Evolutionary conservation across 2,329 filamentous ascomycete genomes (phyloP).

Genomic region (Penicillium sp.): DNA sequence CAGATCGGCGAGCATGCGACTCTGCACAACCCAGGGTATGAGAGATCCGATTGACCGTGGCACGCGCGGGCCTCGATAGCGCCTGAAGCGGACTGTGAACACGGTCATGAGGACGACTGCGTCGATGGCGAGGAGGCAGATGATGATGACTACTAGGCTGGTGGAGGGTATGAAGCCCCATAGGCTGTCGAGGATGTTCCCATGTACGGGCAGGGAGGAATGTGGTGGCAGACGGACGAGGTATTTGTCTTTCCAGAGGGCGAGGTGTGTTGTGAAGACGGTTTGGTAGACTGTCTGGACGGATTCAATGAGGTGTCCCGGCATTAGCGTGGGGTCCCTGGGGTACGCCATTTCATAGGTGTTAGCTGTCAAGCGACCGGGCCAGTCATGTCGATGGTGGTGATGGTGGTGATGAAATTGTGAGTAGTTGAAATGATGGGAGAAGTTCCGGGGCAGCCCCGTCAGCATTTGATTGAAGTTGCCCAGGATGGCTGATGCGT

Average conservation of each 20-base stretch:
- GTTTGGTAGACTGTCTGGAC: conserved; percentile 18
- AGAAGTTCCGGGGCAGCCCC: not conserved
- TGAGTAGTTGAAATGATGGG: not conserved
- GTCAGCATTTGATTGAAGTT: conserved; percentile 13
- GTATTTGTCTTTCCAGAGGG: conserved; percentile 19
- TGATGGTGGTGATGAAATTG: not conserved
- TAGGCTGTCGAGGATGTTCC: conserved; percentile 8
- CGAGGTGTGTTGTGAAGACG: conserved; percentile 19
- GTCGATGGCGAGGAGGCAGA: conserved; percentile 22
- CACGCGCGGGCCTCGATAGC: conserved; percentile 19
- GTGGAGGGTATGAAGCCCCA: conserved; percentile 21
- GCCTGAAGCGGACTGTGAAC: conserved; percentile 17
- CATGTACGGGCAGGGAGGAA: not conserved
- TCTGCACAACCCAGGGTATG: conserved; percentile 19
- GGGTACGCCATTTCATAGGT: conserved; percentile 12
- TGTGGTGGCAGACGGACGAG: conserved; percentile 3
- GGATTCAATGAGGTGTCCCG: conserved; percentile 5
- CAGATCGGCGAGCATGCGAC: conserved; percentile 19
- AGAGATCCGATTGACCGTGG: conserved; percentile 24
- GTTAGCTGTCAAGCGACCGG: conserved; percentile 14
- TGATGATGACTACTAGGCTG: conserved; percentile 19
- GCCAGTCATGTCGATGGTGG: conserved; percentile 12
- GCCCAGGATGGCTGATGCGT: conserved; percentile 15
- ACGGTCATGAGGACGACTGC: conserved; percentile 20
- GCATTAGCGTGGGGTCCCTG: not conserved